Conservation (phyloP, 371 early-diverging fungal species). For the Phascolomyces articulosus region DNA sequence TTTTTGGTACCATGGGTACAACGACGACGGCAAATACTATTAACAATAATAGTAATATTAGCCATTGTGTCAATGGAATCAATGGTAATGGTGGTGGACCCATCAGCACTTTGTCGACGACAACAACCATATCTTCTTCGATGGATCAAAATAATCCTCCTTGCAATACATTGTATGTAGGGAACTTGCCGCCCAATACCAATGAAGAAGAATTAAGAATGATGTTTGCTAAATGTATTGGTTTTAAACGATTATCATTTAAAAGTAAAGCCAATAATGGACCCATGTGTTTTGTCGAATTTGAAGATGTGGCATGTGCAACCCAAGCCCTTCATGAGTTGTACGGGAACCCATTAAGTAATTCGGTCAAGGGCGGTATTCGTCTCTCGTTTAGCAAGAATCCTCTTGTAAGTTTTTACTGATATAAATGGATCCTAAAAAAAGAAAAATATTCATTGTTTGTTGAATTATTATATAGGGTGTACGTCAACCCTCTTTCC, state of each 20-base stretch:
- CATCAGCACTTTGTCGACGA: too few relatives aligned
- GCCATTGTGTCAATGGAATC: too few relatives aligned
- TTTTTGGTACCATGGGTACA: conserved; percentile 15
- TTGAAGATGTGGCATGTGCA: conserved; percentile 87
- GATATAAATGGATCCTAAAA: too few relatives aligned
- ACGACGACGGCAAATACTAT: too few relatives aligned
- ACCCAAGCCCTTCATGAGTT: conserved; percentile 82
- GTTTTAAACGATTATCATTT: conserved; percentile 88
- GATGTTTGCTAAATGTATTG: conserved; percentile 74
- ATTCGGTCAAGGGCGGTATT: conserved; percentile 90
- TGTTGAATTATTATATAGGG: too few relatives aligned
- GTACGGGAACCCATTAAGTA: conserved; percentile 78
- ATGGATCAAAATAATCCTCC: conserved; percentile 93
- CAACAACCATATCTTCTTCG: too few relatives aligned
- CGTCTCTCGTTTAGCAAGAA: conserved; percentile 94
- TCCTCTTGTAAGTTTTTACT: conserved; percentile 46
- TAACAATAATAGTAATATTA: too few relatives aligned
- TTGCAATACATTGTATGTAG: conserved; percentile 97
- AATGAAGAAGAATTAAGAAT: conserved; percentile 82
- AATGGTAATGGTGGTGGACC: too few relatives aligned
- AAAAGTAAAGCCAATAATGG: conserved; percentile 72
- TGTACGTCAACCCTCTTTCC: not conserved
- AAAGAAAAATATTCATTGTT: too few relatives aligned
- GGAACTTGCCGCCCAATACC: conserved; percentile 85
- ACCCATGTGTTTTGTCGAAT: conserved; percentile 94